Conservation (phyloP, 805 yeast genomes). For the Torulaspora delbrueckii region DNA sequence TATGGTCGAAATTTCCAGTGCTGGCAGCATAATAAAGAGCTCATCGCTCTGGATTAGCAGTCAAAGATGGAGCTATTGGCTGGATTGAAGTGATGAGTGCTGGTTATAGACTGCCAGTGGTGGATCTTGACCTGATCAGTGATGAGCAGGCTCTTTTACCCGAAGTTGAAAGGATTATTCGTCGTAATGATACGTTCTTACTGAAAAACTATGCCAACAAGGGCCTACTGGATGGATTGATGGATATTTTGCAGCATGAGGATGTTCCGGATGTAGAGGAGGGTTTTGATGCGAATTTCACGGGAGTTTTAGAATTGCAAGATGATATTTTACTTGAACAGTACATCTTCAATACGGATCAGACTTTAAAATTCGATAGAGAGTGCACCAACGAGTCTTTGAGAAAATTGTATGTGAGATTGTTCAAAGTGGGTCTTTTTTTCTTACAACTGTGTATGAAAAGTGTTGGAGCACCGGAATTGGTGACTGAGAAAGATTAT, state of each 20-base stretch:
- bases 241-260: constrained; percentile 3
- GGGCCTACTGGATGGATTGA: constrained; percentile 16
- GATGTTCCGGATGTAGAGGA: constrained; percentile 14
- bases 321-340: constrained; percentile 25
- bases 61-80: neutral
- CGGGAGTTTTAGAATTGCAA: constrained; percentile 21
- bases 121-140: constrained; percentile 26
- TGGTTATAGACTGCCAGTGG: constrained; percentile 15
- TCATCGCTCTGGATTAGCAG: neutral
- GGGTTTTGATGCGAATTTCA: constrained; percentile 30
- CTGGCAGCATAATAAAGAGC: constrained; percentile 1
- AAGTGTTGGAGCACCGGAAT: constrained; percentile 11
- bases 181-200: constrained; percentile 26
- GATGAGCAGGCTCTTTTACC: constrained; percentile 27
- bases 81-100: constrained; percentile 1
- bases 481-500: constrained; percentile 7
- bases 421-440: constrained; percentile 23
- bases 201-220: constrained; percentile 32
- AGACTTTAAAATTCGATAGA: constrained; percentile 16
- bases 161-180: constrained; percentile 20
- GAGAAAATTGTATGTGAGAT: constrained; percentile 17
- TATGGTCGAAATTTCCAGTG: neutral
- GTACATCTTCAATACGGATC: constrained; percentile 24
- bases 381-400: constrained; percentile 14
- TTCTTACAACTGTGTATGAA: constrained; percentile 23